Percentiles rank a stretch among this genome's conserved stretches.
Conservation (phyloP, 805 yeast species). For the Lachancea kluyveri region DNA sequence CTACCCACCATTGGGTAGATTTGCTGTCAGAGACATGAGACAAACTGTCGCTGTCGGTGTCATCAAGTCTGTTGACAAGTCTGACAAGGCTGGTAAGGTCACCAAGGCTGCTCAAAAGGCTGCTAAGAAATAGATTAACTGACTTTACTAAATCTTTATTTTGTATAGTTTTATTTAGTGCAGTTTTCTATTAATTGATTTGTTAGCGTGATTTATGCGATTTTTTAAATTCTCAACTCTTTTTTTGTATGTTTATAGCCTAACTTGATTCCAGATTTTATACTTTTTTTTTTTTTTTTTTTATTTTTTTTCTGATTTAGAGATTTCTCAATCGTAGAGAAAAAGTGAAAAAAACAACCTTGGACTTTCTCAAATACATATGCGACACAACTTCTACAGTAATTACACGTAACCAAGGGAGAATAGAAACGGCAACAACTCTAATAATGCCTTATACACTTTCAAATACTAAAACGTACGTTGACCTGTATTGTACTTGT, state of each 20-base stretch:
- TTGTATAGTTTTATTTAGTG: conserved; percentile 7
- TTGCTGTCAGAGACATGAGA: conserved; percentile 99
- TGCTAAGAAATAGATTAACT: conserved; percentile 24
- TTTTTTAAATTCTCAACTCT: too few relatives aligned
- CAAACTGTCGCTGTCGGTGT: conserved; percentile 99
- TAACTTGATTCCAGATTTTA: too few relatives aligned
- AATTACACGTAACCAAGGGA: too few relatives aligned
- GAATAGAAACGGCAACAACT: too few relatives aligned
- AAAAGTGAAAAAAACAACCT: not conserved
- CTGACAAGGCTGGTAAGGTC: conserved; percentile 84
- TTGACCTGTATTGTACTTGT: not conserved
- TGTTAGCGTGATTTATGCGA: conserved; percentile 1
- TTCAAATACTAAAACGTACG: not conserved
- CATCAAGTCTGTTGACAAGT: conserved; percentile 89
- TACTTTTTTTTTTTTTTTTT: too few relatives aligned
- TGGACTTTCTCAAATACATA: not conserved
- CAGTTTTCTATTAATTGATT: conserved; percentile 11
- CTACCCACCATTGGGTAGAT: conserved; percentile 96
- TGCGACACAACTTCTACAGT: too few relatives aligned
- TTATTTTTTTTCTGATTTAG: too few relatives aligned
- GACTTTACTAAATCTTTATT: conserved; percentile 10
- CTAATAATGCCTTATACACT: not conserved
- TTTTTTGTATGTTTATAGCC: too few relatives aligned
- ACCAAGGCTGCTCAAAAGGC: conserved; percentile 80
- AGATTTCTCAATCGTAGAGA: not conserved